Evolutionary conservation across 2,329 filamentous ascomycete genomes (phyloP).

Genomic region (Hypoxylon sp.): DNA sequence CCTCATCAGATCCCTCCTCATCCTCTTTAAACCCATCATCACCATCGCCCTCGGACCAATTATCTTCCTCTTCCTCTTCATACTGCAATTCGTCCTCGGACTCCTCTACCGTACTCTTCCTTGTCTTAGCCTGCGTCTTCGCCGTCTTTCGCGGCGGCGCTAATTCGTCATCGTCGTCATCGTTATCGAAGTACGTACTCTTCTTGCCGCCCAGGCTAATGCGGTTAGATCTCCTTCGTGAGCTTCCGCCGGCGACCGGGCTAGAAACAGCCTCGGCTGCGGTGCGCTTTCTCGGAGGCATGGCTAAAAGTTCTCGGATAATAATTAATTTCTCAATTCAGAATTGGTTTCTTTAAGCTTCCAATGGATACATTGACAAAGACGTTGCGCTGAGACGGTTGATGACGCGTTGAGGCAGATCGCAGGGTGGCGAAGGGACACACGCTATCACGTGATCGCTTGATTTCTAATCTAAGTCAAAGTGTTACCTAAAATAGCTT

Average conservation of each 20-base stretch:
- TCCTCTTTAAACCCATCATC: conserved; percentile 53
- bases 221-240: conserved; percentile 60
- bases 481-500: conserved; percentile 1
- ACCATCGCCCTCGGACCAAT: conserved; percentile 52
- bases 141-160: conserved; percentile 41
- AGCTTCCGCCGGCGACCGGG: conserved; percentile 16
- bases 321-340: background rate
- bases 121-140: conserved; percentile 28
- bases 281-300: conserved; percentile 48
- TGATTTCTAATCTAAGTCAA: background rate
- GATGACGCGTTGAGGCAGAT: conserved; percentile 36
- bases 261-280: conserved; percentile 30
- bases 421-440: conserved; percentile 17
- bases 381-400: conserved; percentile 16
- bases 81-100: conserved; percentile 43
- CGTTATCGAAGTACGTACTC: conserved; percentile 67
- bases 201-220: conserved; percentile 61
- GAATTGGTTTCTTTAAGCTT: conserved; percentile 8
- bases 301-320: conserved; percentile 12
- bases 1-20: conserved; percentile 52
- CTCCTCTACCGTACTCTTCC: conserved; percentile 27
- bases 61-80: conserved; percentile 29
- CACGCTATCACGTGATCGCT: conserved; percentile 40
- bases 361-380: background rate
- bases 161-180: conserved; percentile 45